These are phyloP conservation scores for Citrus mangshanensis DNA, from an alignment of 345 rosid genomes.

Conservation along the genomic window DNA sequence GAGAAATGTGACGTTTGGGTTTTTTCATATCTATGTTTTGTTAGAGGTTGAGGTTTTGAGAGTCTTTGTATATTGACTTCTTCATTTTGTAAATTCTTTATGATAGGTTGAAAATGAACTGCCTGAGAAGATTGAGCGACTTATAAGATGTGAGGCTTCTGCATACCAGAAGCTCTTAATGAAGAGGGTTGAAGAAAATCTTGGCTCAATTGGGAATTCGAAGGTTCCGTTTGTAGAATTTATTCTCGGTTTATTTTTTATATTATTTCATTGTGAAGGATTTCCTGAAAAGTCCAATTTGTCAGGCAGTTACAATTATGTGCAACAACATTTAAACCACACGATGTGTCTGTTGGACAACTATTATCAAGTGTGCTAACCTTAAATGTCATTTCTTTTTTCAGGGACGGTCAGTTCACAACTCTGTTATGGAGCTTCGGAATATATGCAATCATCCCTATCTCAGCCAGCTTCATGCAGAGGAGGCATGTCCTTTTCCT, in stretches of 20 bases:
- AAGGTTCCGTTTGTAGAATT: slow-evolving; percentile 45
- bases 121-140: slow-evolving; percentile 92
- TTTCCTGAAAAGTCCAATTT: not conserved
- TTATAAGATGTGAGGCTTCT: slow-evolving; percentile 86
- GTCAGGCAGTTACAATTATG: not conserved
- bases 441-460: slow-evolving; percentile 97
- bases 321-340: not conserved
- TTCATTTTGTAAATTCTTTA: slow-evolving; percentile 18
- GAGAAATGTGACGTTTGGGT: not conserved
- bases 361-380: slow-evolving; percentile 4
- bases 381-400: slow-evolving; percentile 7
- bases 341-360: not conserved
- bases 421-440: slow-evolving; percentile 94
- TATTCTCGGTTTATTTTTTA: not conserved
- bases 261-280: not conserved
- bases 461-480: slow-evolving; percentile 91
- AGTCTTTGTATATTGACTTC: not conserved
- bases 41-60: not conserved
- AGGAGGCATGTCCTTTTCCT: slow-evolving; percentile 55
- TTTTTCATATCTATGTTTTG: not conserved
- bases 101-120: slow-evolving; percentile 83
- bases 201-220: slow-evolving; percentile 76
- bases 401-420: slow-evolving; percentile 85
- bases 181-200: slow-evolving; percentile 93
- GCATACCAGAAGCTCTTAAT: slow-evolving; percentile 92